phyloP scores from a whole-genome alignment of 179 eudicot species.

The Spinacia oleracea region DNA sequence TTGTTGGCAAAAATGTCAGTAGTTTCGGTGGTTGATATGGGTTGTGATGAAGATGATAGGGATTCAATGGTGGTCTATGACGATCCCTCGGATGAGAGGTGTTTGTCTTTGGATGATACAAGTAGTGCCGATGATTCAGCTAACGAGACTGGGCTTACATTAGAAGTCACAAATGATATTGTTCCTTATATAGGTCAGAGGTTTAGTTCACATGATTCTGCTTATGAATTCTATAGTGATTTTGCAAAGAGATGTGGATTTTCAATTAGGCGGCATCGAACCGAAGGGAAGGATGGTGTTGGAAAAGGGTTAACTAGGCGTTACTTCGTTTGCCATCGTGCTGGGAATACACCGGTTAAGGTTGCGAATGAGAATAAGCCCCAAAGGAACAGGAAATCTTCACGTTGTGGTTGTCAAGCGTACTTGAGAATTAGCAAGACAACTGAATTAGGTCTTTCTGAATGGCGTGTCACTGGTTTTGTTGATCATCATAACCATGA shows the following conservation, averaged over 20 bases:
- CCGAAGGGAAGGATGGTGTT: conserved; percentile 95
- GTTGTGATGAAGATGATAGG: conserved; percentile 45
- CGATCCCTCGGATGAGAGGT: conserved; percentile 78
- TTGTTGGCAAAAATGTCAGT: conserved; percentile 20
- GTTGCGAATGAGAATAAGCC: conserved; percentile 64
- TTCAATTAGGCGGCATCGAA: conserved; percentile 91
- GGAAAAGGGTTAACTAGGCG: conserved; percentile 95
- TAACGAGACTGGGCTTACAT: conserved; percentile 56
- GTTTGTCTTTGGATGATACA: conserved; percentile 72
- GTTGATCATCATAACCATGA: conserved; percentile 93
- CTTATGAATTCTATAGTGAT: conserved; percentile 86
- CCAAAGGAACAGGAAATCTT: conserved; percentile 85
- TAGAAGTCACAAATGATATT: conserved; percentile 56
- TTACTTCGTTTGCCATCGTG: conserved; percentile 98
- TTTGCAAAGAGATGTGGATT: conserved; percentile 89
- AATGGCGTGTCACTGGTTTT: conserved; percentile 94
- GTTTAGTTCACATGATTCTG: conserved; percentile 81
- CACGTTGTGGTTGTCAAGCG: conserved; percentile 94
- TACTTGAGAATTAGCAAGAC: conserved; percentile 85
- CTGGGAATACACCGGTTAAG: conserved; percentile 86
- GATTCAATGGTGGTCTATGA: conserved; percentile 62
- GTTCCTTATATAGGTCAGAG: conserved; percentile 86
- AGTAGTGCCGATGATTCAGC: conserved; percentile 88
- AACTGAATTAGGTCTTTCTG: conserved; percentile 57
- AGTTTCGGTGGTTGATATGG: conserved; percentile 25